A percentile compares a stretch with the other conserved stretches of the same genome.
Conservation (phyloP, 139 green algal species). For the Penium margaritaceum region DNA sequence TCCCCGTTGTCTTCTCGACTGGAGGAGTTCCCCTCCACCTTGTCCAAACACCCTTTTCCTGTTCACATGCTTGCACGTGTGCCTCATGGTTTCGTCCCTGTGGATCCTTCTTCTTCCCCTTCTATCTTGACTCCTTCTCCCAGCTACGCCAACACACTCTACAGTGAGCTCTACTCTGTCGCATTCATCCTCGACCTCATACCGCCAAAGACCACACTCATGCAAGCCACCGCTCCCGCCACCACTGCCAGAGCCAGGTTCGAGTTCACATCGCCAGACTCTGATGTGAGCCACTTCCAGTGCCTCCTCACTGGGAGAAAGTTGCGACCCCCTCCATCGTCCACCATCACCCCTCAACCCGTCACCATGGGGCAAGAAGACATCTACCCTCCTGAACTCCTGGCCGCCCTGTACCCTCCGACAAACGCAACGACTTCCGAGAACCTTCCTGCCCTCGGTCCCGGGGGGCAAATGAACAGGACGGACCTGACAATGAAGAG, state of each 20-base stretch:
- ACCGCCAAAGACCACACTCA: conserved; percentile 17
- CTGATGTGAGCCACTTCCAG: conserved; percentile 17
- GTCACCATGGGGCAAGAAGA: not conserved
- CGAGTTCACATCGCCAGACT: conserved; percentile 10
- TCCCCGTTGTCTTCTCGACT: not conserved
- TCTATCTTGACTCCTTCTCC: not conserved
- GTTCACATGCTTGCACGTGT: too few species aligned
- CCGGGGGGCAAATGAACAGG: conserved; percentile 3
- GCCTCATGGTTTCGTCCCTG: not conserved
- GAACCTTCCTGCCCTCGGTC: not conserved
- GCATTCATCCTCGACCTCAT: conserved; percentile 11
- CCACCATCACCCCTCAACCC: not conserved
- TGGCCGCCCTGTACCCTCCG: not conserved
- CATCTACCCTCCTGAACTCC: not conserved
- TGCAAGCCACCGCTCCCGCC: not conserved
- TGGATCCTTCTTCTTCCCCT: not conserved
- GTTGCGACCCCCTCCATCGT: not conserved
- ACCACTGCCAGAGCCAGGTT: conserved; percentile 16
- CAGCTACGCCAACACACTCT: conserved; percentile 6
- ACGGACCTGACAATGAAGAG: not conserved
- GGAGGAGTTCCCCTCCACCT: not conserved
- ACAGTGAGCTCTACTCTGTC: conserved; percentile 1
- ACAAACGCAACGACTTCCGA: not conserved
- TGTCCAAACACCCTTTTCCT: not conserved
- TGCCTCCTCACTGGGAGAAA: conserved; percentile 10